Conservation (phyloP, 2,329 filamentous ascomycete species). For the Botrytis medusae region DNA sequence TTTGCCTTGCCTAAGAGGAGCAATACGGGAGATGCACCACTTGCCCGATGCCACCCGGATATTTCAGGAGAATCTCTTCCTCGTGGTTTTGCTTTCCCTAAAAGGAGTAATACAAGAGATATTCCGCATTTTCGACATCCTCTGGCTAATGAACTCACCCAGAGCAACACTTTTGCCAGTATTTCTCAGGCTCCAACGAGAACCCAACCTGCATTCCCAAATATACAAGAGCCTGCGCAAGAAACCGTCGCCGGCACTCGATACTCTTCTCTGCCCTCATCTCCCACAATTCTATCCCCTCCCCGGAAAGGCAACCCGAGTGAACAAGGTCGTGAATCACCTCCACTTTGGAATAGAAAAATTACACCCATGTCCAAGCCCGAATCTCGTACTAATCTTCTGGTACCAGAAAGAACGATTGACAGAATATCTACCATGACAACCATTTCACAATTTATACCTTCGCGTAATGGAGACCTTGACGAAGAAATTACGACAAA, state of each 20-base stretch:
- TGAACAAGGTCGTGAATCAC: neutral
- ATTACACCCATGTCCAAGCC: neutral
- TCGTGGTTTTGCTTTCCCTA: too few relatives aligned
- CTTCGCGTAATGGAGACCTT: neutral
- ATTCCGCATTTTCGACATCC: neutral
- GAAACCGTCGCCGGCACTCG: neutral
- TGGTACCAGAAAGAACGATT: neutral
- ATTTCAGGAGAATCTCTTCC: neutral
- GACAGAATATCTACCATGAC: slow-evolving; percentile 1
- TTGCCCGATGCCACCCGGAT: neutral
- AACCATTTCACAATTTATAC: slow-evolving; percentile 2
- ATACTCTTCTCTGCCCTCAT: neutral
- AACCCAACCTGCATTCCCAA: neutral
- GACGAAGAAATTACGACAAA: neutral
- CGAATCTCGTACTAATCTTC: too few relatives aligned
- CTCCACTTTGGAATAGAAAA: neutral
- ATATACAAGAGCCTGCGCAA: neutral
- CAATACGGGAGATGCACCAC: neutral
- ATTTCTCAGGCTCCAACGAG: neutral
- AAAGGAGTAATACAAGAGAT: neutral
- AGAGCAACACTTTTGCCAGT: neutral
- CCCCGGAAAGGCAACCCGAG: neutral
- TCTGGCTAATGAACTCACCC: neutral
- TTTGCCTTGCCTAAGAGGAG: neutral
- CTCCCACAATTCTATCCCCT: neutral